Evolutionary conservation across 441 rosid species (phyloP), one percentile per base, ranked within the genome.

Genomic region (Manihot esculenta): DNA sequence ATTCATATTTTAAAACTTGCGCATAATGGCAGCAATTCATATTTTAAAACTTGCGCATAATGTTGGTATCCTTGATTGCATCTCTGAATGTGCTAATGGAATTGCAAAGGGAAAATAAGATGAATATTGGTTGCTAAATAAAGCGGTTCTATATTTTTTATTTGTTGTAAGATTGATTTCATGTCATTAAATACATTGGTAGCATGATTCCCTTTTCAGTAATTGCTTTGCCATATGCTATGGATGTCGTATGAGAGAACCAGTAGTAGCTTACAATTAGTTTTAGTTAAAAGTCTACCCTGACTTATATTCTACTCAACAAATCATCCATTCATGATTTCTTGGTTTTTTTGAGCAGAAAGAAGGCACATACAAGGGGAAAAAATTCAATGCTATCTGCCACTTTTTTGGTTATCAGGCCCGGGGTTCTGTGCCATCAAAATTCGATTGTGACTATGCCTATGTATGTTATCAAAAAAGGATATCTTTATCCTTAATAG

Each of bases 361-460:
- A 85, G 98, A 84, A 78, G 98, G 97, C 76, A 89, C 86, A 63
- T 93, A 93, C 90, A 93, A 85, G 81, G 99, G 99, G 51, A 94
- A 94, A 79, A 94, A 92, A 72, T 90, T 94, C 86, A 94, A 90
- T 80, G 96, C 97, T 23, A 94, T 94, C 76, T 92, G 98, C 84
- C 98, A 94, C 84, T 94, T 94, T 75, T 94, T 94, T 70, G 99
- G 99, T 70, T 93, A 96, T 82, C 99, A 96, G 79, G 99, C 99
- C 80, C 92, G 99, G 62, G 99, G 99, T 71, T 93, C 97, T 49
- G 79, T 96, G 64, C 98, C 99, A 68, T 96, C 99, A 1, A 93
- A 96, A 76, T 96, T 96, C 0, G 99, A 96, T 70, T 93, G 97
- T 61, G 99, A 93, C 84, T 96, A 93, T 54, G 97, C 98, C 65